Percentiles rank a stretch among this genome's conserved stretches.
phyloP scores from a whole-genome alignment of 352 stramenopile species.

The Pythium brachiatum region DNA sequence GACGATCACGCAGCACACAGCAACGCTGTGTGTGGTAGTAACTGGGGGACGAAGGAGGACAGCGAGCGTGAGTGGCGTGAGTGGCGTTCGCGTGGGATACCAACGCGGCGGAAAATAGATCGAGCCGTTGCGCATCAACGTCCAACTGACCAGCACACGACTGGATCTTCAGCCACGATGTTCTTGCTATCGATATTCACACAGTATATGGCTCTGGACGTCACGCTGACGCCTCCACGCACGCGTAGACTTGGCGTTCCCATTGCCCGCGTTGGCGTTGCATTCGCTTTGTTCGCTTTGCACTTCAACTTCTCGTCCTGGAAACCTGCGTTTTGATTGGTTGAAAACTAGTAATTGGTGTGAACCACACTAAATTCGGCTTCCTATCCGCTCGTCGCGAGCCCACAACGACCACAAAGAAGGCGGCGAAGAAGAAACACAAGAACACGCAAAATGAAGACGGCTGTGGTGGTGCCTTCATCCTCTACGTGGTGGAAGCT shows the following conservation, averaged over 20 bases:
- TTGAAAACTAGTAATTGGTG: background rate
- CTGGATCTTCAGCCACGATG: too few relatives aligned
- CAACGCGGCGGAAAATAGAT: slow-evolving; percentile 7
- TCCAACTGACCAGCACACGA: too few relatives aligned
- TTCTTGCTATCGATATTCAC: too few relatives aligned
- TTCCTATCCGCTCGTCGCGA: background rate
- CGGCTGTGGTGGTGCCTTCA: slow-evolving; percentile 53
- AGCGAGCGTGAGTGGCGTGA: background rate
- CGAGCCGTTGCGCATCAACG: background rate
- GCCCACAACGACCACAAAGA: background rate
- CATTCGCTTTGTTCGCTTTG: background rate
- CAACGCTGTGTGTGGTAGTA: background rate
- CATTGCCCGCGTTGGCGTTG: background rate
- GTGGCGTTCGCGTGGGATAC: background rate
- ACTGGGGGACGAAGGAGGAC: background rate
- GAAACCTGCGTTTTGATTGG: slow-evolving; percentile 19
- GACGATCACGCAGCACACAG: background rate
- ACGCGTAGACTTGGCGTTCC: background rate
- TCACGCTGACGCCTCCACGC: background rate
- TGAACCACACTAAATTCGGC: slow-evolving; percentile 12
- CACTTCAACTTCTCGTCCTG: slow-evolving; percentile 10
- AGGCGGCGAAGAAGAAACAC: background rate
- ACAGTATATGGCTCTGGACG: background rate
- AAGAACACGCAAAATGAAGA: slow-evolving; percentile 38
- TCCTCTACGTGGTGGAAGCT: slow-evolving; percentile 80